Evolutionary conservation across 2,329 filamentous ascomycete species (phyloP), one percentile per base, ranked within the genome.

Genomic region (Paracoccidioides brasiliensis): DNA sequence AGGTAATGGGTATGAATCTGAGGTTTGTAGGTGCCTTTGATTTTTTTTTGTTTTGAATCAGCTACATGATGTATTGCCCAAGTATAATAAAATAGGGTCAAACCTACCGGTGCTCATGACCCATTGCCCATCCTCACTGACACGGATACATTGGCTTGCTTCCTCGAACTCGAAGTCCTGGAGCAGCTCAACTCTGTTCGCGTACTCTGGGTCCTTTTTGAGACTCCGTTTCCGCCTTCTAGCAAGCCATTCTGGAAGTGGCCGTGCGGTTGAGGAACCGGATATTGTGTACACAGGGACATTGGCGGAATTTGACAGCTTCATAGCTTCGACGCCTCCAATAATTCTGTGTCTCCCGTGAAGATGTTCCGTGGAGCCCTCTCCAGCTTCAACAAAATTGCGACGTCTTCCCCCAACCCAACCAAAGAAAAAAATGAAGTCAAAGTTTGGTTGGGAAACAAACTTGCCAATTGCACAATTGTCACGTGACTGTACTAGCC

Each of bases 151-250:
- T 62, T 85, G 82, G 67, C 90, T 95, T 43, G 94, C 91, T 72
- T 95, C 90, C 65, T 96, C 90, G 65, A 98, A 97, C 67, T 94
- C 90, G 70, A 98, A 98, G 68, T 98, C 93, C 66, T 98, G 93
- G 41, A 98, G 80, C 56, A 98, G 78, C 71, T 98, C 93, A 63
- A 98, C 85, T 61, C 93, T 86, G 70, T 90, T 95, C 60, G 90
- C 85, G 72, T 91, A 97, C 68, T 96, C 91, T 58, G 86, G 79
- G 67, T 97, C 91, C 62, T 91, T 84, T 72, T 97, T 97, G 63
- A 96, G 75, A 67, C 88, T 94, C 69, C 87, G 81, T 77, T 96
- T 97, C 68, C 91, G 80, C 64, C 89, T 85, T 61, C 89, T 81
- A 38, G 90, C 86, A 58, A 98, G 86, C 90, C 93, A 98, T 73